A percentile compares a stretch with the other conserved stretches of the same genome.
phyloP scores from a whole-genome alignment of 1,284 basidiomycete genomes.

The Hymenochaete sp. region DNA sequence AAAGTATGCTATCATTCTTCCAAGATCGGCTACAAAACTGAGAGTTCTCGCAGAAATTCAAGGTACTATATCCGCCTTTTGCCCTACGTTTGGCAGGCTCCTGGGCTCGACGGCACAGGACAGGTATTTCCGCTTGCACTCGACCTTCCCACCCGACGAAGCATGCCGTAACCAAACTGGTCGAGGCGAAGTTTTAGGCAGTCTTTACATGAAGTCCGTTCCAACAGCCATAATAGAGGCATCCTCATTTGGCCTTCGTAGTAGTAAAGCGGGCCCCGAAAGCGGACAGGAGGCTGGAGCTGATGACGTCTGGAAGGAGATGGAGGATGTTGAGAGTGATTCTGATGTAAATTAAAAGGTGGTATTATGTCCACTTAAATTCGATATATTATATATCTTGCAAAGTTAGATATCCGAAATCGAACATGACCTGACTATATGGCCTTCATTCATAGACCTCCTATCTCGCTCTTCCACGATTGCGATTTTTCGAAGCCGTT shows the following conservation, averaged over 20 bases:
- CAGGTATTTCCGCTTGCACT: slow-evolving; percentile 68
- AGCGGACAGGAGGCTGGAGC: slow-evolving; percentile 26
- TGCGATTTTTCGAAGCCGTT: slow-evolving; percentile 93
- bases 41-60: slow-evolving; percentile 43
- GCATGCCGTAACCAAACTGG: slow-evolving; percentile 46
- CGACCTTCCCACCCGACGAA: slow-evolving; percentile 42
- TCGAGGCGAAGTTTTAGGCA: slow-evolving; percentile 61
- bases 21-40: background rate
- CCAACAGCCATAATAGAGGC: slow-evolving; percentile 56
- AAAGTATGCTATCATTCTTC: slow-evolving; percentile 37
- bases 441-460: slow-evolving; percentile 21
- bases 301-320: slow-evolving; percentile 36
- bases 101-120: slow-evolving; percentile 59
- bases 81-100: slow-evolving; percentile 37
- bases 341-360: slow-evolving; percentile 19
- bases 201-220: slow-evolving; percentile 57
- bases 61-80: slow-evolving; percentile 57
- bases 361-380: background rate
- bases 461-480: slow-evolving; percentile 83
- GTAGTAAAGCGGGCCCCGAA: slow-evolving; percentile 15
- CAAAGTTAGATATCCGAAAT: background rate
- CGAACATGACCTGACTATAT: background rate
- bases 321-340: slow-evolving; percentile 25
- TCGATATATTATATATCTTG: background rate
- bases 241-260: slow-evolving; percentile 10